Conservation (phyloP, 2,329 filamentous ascomycete species). For the Aspergillus jensenii region DNA sequence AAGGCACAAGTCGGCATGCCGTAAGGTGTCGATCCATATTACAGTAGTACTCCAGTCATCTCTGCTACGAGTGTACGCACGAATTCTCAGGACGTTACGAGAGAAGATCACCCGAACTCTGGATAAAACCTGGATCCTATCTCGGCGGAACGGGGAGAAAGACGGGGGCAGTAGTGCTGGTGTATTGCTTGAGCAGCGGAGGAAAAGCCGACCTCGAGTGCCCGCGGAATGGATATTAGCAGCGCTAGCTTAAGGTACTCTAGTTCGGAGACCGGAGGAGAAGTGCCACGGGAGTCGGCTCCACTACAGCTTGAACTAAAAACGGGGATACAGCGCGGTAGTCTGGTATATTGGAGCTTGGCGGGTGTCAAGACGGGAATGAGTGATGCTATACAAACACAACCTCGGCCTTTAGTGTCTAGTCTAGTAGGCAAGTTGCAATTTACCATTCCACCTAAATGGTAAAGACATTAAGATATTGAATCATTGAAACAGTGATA, state of each 20-base stretch:
- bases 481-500: no score
- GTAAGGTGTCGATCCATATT: background rate
- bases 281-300: background rate
- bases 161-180: background rate
- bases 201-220: slow-evolving; percentile 16
- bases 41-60: background rate
- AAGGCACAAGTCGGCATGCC: background rate
- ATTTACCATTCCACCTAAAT: no score
- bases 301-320: background rate
- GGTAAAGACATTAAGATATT: no score
- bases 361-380: background rate
- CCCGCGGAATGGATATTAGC: slow-evolving; percentile 15
- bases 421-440: background rate
- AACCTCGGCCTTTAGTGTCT: background rate
- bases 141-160: background rate
- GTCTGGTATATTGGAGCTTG: background rate
- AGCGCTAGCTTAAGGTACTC: background rate
- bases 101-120: background rate
- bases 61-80: background rate
- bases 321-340: background rate
- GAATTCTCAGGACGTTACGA: background rate
- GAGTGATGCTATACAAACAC: background rate
- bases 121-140: slow-evolving; percentile 4
- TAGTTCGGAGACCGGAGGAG: background rate
- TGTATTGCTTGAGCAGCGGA: background rate